Evolutionary conservation across 1,139 yeast genomes (phyloP).

Genomic region (Taphrina confusa): DNA sequence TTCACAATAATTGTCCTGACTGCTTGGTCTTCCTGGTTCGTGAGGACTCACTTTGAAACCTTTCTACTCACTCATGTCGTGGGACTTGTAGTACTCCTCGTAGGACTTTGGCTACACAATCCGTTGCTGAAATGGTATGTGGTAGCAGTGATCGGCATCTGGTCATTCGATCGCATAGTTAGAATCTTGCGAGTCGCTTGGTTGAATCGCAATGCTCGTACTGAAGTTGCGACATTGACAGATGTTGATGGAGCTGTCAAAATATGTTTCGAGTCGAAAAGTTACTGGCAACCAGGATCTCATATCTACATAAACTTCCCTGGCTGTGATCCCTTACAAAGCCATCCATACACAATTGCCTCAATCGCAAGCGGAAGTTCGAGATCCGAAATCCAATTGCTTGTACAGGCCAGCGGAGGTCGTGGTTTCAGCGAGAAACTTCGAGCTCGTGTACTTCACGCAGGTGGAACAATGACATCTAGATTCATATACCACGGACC

Average conservation of each 20-base stretch:
- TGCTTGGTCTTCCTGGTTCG: conserved; percentile 6
- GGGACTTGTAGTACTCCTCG: conserved; percentile 1
- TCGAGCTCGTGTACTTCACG: neutral
- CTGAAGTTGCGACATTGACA: neutral
- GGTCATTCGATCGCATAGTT: conserved; percentile 9
- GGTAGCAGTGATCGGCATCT: conserved; percentile 7
- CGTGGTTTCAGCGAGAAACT: conserved; percentile 8
- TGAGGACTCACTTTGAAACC: conserved; percentile 5
- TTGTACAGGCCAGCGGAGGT: neutral
- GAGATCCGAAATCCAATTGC: neutral
- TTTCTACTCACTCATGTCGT: conserved; percentile 7
- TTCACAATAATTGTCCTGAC: conserved; percentile 3
- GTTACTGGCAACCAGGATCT: conserved; percentile 15
- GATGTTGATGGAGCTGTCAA: conserved; percentile 14
- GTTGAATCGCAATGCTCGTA: conserved; percentile 1
- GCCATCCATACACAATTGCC: conserved; percentile 16
- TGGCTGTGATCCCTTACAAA: conserved; percentile 2
- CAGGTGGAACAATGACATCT: neutral
- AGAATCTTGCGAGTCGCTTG: conserved; percentile 1
- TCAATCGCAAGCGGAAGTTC: neutral
- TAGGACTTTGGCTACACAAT: conserved; percentile 12
- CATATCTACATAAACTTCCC: conserved; percentile 12
- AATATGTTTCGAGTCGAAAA: neutral
- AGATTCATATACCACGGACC: conserved; percentile 7
- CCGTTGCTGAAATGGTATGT: conserved; percentile 3